Evolutionary conservation across 192 early-diverging fungal genomes (phyloP).

Genomic region (Hyaloraphidium curvatum): DNA sequence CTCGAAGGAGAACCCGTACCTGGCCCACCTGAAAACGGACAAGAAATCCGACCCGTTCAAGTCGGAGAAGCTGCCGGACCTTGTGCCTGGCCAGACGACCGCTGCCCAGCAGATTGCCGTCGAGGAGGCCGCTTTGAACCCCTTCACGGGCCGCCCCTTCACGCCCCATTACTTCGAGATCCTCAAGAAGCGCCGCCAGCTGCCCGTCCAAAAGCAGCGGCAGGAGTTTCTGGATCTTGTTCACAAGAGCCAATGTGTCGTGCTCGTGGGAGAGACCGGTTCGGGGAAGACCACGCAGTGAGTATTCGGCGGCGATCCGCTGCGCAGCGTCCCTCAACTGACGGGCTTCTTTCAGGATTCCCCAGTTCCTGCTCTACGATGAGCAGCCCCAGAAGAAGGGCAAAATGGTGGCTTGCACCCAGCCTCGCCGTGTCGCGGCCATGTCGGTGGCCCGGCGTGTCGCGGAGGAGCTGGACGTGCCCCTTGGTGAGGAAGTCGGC

Average conservation of each 20-base stretch:
- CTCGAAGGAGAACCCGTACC: constrained; percentile 16
- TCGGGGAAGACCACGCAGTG: constrained; percentile 98
- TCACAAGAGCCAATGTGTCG: constrained; percentile 83
- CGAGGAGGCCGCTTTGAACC: constrained; percentile 26
- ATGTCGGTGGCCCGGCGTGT: constrained; percentile 99
- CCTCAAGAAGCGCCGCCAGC: constrained; percentile 58
- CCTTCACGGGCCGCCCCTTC: constrained; percentile 60
- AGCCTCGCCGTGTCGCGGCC: constrained; percentile 97
- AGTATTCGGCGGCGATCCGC: constrained; percentile 5
- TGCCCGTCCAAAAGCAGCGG: constrained; percentile 90
- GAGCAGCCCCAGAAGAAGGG: constrained; percentile 72
- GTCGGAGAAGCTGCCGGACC: constrained; percentile 11
- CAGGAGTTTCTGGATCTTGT: constrained; percentile 76
- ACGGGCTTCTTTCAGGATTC: constrained; percentile 43
- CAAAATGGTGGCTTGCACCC: constrained; percentile 93
- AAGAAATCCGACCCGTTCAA: constrained; percentile 2
- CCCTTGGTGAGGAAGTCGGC: constrained; percentile 87
- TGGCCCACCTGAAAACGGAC: constrained; percentile 14
- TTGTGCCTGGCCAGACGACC: constrained; percentile 63
- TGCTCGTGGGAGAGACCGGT: constrained; percentile 93
- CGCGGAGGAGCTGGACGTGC: constrained; percentile 86
- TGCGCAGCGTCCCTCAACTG: no score
- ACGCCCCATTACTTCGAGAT: constrained; percentile 71
- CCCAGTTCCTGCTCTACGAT: constrained; percentile 86
- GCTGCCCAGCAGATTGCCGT: constrained; percentile 53